Base-by-base conservation (phyloP, 2,329 filamentous ascomycete genomes). In the Fusarium hainanense region DNA sequence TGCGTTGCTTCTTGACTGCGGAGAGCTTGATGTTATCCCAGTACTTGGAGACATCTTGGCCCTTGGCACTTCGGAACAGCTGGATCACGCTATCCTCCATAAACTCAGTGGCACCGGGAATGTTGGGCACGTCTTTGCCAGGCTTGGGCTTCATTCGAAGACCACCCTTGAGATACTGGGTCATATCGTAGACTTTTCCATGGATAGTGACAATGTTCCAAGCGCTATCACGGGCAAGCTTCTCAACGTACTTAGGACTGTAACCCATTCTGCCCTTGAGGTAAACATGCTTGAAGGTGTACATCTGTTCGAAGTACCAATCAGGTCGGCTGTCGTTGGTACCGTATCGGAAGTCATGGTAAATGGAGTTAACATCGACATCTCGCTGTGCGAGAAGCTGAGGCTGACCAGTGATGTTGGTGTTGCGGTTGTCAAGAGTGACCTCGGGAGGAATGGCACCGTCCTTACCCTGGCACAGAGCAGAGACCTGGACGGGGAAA, bases 401-500 rank as follows among this genome's bases (percentile, higher is more conserved):
- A 21, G 90, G 88, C 14, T 88, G 87, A 20, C 90, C 91, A 16
- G 89, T 88, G 57, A 90, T 85, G 79, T 99, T 99, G 66, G 88
- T 89, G 40, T 85, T 88, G 69, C 89, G 90, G 81, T 95, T 98
- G 79, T 95, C 92, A 28, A 99, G 86, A 48, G 92, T 91, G n/a
- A 99, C 93, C 43, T 89, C 86, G 6, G 87, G 87, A 75, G 93
- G 86, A 44, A 89, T 82, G 3, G 75, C 77, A 23, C 91, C 92
- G 69, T 90, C 85, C 32, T 87, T 88, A 62, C 95, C 96, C 63
- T 92, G 88, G 80, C 96, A 99, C 40, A 99, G 86, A 44, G 95
- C 94, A 7, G 92, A 97, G 18, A 99, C 95, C 78, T 99, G 96
- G 1, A 99, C 86, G 0, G 97, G 96, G 82, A 99, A 99, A 13